A percentile compares a stretch with the other conserved stretches of the same genome.
Evolutionary conservation across 352 stramenopile species (phyloP).

Genomic region (Plasmopara halstedii): DNA sequence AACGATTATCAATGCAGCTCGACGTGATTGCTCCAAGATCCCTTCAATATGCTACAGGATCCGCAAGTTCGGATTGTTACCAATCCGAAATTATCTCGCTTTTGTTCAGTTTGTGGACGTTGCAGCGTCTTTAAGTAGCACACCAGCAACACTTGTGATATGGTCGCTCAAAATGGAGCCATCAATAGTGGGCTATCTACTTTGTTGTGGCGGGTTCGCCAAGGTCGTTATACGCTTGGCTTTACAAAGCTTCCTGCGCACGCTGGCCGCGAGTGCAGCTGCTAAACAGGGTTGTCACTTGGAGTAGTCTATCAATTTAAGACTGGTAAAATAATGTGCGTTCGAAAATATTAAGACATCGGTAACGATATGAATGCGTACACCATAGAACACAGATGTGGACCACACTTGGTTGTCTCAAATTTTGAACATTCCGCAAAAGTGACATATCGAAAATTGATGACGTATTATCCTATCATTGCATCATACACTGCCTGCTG

Average conservation of each 20-base stretch:
- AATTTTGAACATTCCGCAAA: too few species aligned
- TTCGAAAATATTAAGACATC: too few species aligned
- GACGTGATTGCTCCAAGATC: conserved; percentile 27
- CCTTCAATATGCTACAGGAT: conserved; percentile 48
- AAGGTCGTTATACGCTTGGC: conserved; percentile 28
- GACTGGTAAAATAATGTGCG: too few species aligned
- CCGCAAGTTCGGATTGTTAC: conserved; percentile 39
- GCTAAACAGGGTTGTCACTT: conserved; percentile 7
- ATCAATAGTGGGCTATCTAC: conserved; percentile 29
- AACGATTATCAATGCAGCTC: conserved; percentile 16
- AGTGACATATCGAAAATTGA: too few species aligned
- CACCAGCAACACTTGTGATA: conserved; percentile 35
- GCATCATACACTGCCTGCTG: too few species aligned
- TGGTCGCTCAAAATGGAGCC: conserved; percentile 44
- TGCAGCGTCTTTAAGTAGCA: conserved; percentile 26
- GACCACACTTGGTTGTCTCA: too few species aligned
- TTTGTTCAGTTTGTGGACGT: conserved; percentile 62
- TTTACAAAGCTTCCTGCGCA: conserved; percentile 24
- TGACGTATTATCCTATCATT: too few species aligned
- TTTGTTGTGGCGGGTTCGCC: conserved; percentile 37
- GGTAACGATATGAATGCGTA: too few species aligned
- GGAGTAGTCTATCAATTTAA: too few species aligned
- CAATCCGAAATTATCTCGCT: conserved; percentile 41
- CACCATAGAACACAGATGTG: too few species aligned
- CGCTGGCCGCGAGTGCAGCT: conserved; percentile 15